Evolutionary conservation across 345 rosid species (phyloP).

Genomic region (Syzygium jambos): DNA sequence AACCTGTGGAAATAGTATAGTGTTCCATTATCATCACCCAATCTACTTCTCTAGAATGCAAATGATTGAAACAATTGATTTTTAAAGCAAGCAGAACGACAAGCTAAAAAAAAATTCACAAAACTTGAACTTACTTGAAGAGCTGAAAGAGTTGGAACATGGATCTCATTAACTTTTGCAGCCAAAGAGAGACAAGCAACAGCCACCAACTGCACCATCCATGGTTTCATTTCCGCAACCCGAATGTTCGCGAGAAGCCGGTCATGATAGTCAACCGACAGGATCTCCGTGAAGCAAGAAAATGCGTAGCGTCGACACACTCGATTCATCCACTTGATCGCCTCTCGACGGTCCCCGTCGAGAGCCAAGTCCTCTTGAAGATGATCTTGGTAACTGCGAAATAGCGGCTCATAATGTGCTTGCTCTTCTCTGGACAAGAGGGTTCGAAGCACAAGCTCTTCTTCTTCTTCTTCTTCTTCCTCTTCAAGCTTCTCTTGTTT

Average conservation of each 20-base stretch:
- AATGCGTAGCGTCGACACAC: neutral
- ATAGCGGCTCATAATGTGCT: neutral
- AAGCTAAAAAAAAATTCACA: neutral
- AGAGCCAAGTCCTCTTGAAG: neutral
- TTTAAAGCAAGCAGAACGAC: neutral
- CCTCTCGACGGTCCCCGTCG: neutral
- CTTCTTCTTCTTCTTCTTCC: neutral
- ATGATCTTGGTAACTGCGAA: neutral
- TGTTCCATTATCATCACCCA: neutral
- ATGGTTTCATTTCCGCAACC: neutral
- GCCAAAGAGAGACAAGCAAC: slow-evolving; percentile 5
- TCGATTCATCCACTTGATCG: neutral
- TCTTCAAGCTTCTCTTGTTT: neutral
- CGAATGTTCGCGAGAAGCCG: neutral
- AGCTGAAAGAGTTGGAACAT: slow-evolving; percentile 1
- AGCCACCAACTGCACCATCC: slow-evolving; percentile 5
- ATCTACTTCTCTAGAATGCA: neutral
- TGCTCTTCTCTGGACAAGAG: neutral
- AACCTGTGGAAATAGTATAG: slow-evolving; percentile 12
- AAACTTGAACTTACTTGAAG: neutral
- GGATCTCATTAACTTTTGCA: slow-evolving; percentile 6
- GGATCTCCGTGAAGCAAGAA: neutral
- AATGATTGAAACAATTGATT: neutral
- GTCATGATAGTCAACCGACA: slow-evolving; percentile 1
- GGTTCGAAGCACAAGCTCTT: neutral